phyloP scores from a whole-genome alignment of 1,139 yeast genomes.

The Hansenula sp. region DNA sequence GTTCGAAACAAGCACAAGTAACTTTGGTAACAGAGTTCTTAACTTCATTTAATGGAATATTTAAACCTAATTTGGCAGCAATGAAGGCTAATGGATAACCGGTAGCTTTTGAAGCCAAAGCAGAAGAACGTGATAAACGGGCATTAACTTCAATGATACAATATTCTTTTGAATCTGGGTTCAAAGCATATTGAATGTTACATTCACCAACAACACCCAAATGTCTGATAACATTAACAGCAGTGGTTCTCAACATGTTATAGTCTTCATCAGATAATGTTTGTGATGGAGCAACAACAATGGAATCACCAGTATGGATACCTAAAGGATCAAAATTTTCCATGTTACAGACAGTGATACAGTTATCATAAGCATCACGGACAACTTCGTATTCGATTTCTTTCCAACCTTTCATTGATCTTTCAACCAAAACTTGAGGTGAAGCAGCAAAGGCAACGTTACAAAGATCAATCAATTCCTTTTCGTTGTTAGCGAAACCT shows the following conservation, averaged over 20 bases:
- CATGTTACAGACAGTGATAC: constrained; percentile 99
- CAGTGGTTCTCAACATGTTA: constrained; percentile 97
- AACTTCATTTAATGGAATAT: constrained; percentile 88
- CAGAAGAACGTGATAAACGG: constrained; percentile 95
- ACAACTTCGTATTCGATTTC: constrained; percentile 99
- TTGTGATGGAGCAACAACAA: constrained; percentile 98
- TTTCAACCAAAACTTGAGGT: constrained; percentile 94
- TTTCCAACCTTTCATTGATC: constrained; percentile 99
- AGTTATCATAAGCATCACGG: constrained; percentile 94
- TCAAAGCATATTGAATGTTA: constrained; percentile 95
- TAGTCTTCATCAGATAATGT: constrained; percentile 96
- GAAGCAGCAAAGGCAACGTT: constrained; percentile 91
- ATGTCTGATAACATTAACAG: constrained; percentile 95
- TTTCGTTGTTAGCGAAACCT: constrained; percentile 91
- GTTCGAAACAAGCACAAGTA: constrained; percentile 97
- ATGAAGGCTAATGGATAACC: constrained; percentile 98
- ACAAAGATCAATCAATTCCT: constrained; percentile 80
- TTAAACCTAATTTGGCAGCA: constrained; percentile 95
- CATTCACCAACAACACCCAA: constrained; percentile 99
- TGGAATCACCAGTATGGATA: constrained; percentile 98
- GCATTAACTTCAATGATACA: constrained; percentile 98
- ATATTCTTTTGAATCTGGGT: constrained; percentile 91
- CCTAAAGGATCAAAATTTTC: constrained; percentile 99
- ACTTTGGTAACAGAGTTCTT: constrained; percentile 92
- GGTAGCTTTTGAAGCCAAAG: constrained; percentile 97